Percentiles rank a stretch among this genome's conserved stretches.
Conservation (phyloP, 2,329 filamentous ascomycete species). For the Cladophialophora psammophila region DNA sequence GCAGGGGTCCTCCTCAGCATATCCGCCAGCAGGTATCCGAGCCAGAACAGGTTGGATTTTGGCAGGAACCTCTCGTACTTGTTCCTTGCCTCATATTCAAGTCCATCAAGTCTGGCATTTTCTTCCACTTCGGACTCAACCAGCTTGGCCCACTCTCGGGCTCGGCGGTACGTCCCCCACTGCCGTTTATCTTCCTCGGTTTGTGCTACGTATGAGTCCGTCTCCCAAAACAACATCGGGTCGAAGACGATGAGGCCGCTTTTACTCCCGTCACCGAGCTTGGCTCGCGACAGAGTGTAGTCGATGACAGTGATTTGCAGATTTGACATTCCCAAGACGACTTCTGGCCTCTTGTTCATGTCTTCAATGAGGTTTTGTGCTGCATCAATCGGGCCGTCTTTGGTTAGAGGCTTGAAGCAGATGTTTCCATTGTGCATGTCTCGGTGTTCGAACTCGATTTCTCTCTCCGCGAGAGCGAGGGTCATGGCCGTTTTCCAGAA, state of each 20-base stretch:
- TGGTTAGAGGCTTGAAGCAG: conserved; percentile 58
- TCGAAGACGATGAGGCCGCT: conserved; percentile 30
- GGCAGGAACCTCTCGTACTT: conserved; percentile 65
- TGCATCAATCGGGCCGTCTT: conserved; percentile 46
- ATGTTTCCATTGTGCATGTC: conserved; percentile 73
- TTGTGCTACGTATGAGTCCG: conserved; percentile 15
- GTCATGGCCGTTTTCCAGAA: conserved; percentile 72
- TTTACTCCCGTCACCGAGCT: conserved; percentile 46
- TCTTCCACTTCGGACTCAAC: conserved; percentile 39
- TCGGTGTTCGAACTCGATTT: conserved; percentile 69
- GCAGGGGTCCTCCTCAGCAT: conserved; percentile 49
- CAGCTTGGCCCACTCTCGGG: conserved; percentile 27
- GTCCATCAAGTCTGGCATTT: conserved; percentile 43
- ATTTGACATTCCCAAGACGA: conserved; percentile 59
- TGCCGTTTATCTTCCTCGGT: conserved; percentile 25
- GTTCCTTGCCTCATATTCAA: conserved; percentile 44
- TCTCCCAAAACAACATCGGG: conserved; percentile 29
- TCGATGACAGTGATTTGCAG: conserved; percentile 72
- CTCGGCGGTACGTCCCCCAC: conserved; percentile 29
- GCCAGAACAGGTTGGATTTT: conserved; percentile 69
- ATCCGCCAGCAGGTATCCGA: conserved; percentile 66
- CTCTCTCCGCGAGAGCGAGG: conserved; percentile 67
- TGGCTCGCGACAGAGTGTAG: conserved; percentile 71
- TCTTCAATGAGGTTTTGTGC: conserved; percentile 44
- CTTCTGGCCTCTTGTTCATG: conserved; percentile 45